Evolutionary conservation across 129 eudicot species (phyloP).

Genomic region (Flaveria brownii): DNA sequence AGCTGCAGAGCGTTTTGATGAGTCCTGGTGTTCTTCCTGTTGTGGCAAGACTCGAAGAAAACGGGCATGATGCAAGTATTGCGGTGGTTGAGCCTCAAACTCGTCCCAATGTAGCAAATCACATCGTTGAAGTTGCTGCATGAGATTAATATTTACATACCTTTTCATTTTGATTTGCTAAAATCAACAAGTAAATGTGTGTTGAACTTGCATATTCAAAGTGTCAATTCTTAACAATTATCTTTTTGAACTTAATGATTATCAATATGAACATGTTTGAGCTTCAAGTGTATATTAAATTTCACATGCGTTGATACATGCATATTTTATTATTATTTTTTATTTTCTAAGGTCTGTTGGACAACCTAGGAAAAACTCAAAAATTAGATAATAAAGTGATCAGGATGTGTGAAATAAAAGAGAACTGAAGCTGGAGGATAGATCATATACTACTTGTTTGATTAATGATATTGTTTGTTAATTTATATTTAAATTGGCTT

Average conservation of each 20-base stretch:
- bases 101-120: conserved; percentile 4
- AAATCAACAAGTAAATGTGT: neutral
- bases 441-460: too few species aligned
- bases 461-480: too few species aligned
- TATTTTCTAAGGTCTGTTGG: neutral
- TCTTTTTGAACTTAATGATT: neutral
- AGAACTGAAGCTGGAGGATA: too few species aligned
- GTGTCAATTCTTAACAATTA: neutral
- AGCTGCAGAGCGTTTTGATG: conserved; percentile 26
- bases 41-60: neutral
- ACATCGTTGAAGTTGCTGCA: conserved; percentile 12
- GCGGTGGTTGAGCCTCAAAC: neutral
- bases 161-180: neutral
- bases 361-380: too few species aligned
- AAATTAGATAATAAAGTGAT: too few species aligned
- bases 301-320: neutral
- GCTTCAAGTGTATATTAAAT: neutral
- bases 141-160: neutral
- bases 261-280: neutral
- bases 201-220: neutral
- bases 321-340: neutral
- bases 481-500: too few species aligned
- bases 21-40: neutral
- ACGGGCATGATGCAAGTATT: neutral
- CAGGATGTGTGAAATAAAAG: too few species aligned